Evolutionary conservation across 2,329 filamentous ascomycete species (phyloP).

Genomic region (Sporothrix brasiliensis): DNA sequence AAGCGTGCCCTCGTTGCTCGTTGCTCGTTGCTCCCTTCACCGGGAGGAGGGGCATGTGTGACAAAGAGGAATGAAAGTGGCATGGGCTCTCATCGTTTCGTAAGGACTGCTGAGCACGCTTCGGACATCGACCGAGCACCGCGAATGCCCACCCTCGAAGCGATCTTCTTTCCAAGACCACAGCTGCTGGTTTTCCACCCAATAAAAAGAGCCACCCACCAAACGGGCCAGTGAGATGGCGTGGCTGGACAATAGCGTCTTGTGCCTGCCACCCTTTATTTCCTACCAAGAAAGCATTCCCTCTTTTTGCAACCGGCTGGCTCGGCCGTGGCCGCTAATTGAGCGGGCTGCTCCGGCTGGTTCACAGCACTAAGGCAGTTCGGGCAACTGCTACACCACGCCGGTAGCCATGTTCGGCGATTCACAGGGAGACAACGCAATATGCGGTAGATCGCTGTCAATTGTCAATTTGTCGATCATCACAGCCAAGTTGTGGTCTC

Average conservation of each 20-base stretch:
- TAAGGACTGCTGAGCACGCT: no score
- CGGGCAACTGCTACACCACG: background rate
- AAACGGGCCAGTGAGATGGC: slow-evolving; percentile 13
- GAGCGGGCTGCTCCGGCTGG: slow-evolving; percentile 17
- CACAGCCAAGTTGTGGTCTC: background rate
- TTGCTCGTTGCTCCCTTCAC: slow-evolving; percentile 2
- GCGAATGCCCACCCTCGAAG: background rate
- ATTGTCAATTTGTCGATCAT: background rate
- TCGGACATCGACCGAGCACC: background rate
- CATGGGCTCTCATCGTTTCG: slow-evolving; percentile 2
- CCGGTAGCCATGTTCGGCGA: background rate
- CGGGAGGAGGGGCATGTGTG: background rate
- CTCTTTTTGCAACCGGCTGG: slow-evolving; percentile 2
- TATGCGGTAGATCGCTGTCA: background rate
- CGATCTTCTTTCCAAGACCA: background rate
- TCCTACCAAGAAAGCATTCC: background rate
- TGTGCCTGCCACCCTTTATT: background rate
- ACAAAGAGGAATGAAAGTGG: slow-evolving; percentile 1
- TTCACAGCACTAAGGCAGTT: background rate
- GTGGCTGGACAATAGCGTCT: background rate
- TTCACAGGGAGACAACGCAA: background rate
- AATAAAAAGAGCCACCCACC: background rate
- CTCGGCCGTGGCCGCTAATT: slow-evolving; percentile 25
- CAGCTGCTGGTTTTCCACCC: no score
- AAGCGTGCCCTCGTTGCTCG: background rate